These are phyloP conservation scores for Tagetes patula DNA, from an alignment of 129 eudicot genomes.

Conservation along the genomic window DNA sequence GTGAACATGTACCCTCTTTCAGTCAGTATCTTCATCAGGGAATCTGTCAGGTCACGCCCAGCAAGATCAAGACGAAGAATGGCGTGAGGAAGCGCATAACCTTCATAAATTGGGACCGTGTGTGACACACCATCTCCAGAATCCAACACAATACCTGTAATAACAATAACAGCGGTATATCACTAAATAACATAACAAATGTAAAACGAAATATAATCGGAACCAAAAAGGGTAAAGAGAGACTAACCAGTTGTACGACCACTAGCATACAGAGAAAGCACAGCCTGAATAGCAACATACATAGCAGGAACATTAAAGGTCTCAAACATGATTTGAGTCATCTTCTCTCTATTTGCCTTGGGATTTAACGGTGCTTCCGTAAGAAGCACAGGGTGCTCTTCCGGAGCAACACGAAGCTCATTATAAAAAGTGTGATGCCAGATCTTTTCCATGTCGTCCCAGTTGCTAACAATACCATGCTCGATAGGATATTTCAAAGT, in stretches of 20 bases:
- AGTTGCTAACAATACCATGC: slow-evolving; percentile 73
- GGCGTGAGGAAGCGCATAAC: slow-evolving; percentile 78
- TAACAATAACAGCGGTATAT: background rate
- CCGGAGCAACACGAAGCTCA: slow-evolving; percentile 81
- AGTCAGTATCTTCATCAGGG: slow-evolving; percentile 71
- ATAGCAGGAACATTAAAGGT: slow-evolving; percentile 65
- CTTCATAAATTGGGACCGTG: slow-evolving; percentile 69
- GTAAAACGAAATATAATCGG: background rate
- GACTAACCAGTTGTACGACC: slow-evolving; percentile 74
- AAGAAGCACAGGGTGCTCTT: slow-evolving; percentile 70
- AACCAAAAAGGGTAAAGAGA: background rate
- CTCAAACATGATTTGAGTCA: slow-evolving; percentile 68
- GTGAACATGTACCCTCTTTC: slow-evolving; percentile 92
- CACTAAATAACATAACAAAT: background rate
- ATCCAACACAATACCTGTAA: slow-evolving; percentile 69
- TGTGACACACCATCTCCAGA: slow-evolving; percentile 81
- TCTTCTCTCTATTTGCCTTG: slow-evolving; percentile 63
- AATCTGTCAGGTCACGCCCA: slow-evolving; percentile 71
- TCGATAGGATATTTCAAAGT: slow-evolving; percentile 68
- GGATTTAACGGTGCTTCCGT: slow-evolving; percentile 69
- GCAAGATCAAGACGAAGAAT: slow-evolving; percentile 74
- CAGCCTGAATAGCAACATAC: slow-evolving; percentile 64
- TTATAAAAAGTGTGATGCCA: slow-evolving; percentile 85
- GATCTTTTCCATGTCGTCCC: slow-evolving; percentile 82
- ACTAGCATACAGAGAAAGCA: slow-evolving; percentile 70